Base-by-base conservation (phyloP, 1,139 yeast genomes). In the Hansenula lynferdii region DNA sequence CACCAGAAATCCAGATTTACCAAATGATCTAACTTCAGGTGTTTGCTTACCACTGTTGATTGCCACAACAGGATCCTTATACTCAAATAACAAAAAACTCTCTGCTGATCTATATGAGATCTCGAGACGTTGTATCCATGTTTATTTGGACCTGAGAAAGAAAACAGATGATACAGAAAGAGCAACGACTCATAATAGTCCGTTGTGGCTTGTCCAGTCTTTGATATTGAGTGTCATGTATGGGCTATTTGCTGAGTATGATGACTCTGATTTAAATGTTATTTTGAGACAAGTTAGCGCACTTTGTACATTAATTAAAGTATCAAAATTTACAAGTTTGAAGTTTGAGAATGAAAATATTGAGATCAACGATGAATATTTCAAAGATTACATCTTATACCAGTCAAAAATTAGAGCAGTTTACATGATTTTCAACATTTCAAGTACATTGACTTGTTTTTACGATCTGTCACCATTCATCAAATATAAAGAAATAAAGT, bases 261-360 rank as follows among this genome's bases (percentile, higher is more conserved):
- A 52, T 35, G 71, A 67, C 31, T 73, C 73, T 43, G 77, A 81
- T 47, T 71, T 80, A n/a, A 74, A 72, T 48, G 74, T 81, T 44
- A 81, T 83, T 4, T 75, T 80, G 35, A 69, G 87, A 44, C 94
- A 84, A 54, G 79, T 83, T 31, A 78, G 80, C 58, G 92, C 92
- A 0, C 69, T 84, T 41, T 80, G 82, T 50, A 77, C 85, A 2
- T 66, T 83, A 53, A 75, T 83, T 19, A 80, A 77, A 53, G 74
- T 82, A 0, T 74, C 82, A 1, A 73, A 62, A 20, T 54, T 67
- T 40, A 65, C 62, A 42, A 38, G 49, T 27, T 47, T 62, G 14
- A 47, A 50, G 21, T 55, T 55, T 43, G 53, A 53, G 20, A 52
- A 54, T 27, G 50, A 50, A 11, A 48, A 43, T 31, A 51, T 50